Base-by-base conservation (phyloP, 2,329 filamentous ascomycete species). In the Diaporthe destruens region DNA sequence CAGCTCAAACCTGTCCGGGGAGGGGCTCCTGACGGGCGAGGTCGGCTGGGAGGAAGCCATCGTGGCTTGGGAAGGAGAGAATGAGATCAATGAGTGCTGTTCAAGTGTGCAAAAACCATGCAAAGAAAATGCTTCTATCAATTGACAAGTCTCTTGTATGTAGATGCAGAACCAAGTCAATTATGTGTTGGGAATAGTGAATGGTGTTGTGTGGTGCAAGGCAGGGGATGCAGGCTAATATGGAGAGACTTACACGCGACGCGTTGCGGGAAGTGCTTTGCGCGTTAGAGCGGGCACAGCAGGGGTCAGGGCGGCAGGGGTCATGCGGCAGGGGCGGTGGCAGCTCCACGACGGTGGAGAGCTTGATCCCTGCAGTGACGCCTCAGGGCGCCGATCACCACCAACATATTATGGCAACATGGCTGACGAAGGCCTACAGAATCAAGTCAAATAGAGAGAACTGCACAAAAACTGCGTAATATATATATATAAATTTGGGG, bases 11-110 rank as follows among this genome's bases (percentile, higher is more conserved):
- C 84, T 81, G 57, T 85, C 82, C 53, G 81, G 81, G 61, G 82
- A 84, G 74, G 80, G 82, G 76, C 81, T 80, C 68, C 80, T 84
- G 34, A 80, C 79, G 53, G 85, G 85, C 55, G 86, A 86, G n/a
- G 84, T 80, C 69, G 85, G 82, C 77, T 82, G 81, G 73, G 84
- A 80, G 47, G 86, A 86, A 78, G 86, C 82, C 88, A 90, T 90
- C 79, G 76, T 76, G 76, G 72, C 63, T 44, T 67, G 70, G 51
- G 66, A 54, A 29, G 34, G 36, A 47, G 44, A 39, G 7, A 54
- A 36, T 20, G 36, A 29, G 53, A 51, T 39, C 66, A 72, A 55
- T 53, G 51, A 20, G 47, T 36, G n/a, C 55, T 25, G 20, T 25
- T 16, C 36, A 57, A 44, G 14, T 29, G 34, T 39, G 6, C 3